A percentile compares a stretch with the other conserved stretches of the same genome.
Conservation (phyloP, 352 stramenopile genomes). For the Phytopythium chamaehyphon region DNA sequence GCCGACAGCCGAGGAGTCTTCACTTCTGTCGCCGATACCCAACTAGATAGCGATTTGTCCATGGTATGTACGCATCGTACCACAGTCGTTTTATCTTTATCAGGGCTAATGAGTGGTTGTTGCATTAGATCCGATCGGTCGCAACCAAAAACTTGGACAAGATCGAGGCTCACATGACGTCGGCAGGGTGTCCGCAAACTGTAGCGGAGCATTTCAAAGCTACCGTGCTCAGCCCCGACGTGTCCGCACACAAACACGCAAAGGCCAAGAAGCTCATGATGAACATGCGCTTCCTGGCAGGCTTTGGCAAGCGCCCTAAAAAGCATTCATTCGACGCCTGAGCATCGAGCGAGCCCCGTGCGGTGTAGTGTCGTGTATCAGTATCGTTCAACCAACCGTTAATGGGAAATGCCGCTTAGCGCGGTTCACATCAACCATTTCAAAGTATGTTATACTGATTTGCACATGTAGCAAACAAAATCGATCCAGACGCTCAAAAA, state of each 20-base stretch:
- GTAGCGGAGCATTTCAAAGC: conserved; percentile 54
- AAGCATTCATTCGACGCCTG: conserved; percentile 26
- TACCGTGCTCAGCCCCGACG: conserved; percentile 30
- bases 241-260: conserved; percentile 42
- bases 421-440: background rate
- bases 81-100: background rate
- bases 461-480: too few species aligned
- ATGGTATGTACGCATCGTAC: conserved; percentile 23
- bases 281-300: conserved; percentile 76
- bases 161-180: conserved; percentile 63
- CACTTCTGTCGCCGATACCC: conserved; percentile 43
- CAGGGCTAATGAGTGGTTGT: background rate
- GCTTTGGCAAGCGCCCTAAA: conserved; percentile 54
- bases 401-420: background rate
- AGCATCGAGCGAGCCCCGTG: background rate
- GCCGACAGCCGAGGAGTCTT: conserved; percentile 73
- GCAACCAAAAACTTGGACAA: conserved; percentile 69
- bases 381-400: background rate
- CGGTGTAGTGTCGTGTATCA: background rate
- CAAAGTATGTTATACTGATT: background rate
- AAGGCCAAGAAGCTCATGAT: conserved; percentile 59
- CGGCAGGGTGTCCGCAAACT: conserved; percentile 30
- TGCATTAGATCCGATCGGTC: conserved; percentile 53
- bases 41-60: conserved; percentile 54
- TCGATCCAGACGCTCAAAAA: too few species aligned